These are phyloP conservation scores for Casuarina equisetifolia DNA, from an alignment of 306 rosid species.

Conservation along the genomic window DNA sequence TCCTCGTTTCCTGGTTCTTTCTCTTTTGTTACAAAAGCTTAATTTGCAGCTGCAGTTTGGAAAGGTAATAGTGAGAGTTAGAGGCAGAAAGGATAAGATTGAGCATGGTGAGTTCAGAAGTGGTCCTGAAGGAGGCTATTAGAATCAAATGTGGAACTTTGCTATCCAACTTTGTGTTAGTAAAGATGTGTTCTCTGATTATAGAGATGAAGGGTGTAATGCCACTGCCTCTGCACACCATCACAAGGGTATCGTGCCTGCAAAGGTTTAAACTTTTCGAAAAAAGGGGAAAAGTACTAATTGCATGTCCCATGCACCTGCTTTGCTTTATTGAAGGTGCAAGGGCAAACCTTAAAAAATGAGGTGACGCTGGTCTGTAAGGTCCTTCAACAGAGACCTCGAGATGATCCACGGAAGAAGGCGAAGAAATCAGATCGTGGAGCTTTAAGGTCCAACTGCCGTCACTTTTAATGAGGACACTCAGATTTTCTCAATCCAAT, in stretches of 20 bases:
- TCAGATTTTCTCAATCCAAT: constrained; percentile 32
- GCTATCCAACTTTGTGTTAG: constrained; percentile 20
- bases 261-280: no score
- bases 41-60: constrained; percentile 43
- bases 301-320: neutral
- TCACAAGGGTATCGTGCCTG: constrained; percentile 40
- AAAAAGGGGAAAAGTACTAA: no score
- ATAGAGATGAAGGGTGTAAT: constrained; percentile 76
- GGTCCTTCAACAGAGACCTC: constrained; percentile 48
- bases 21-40: constrained; percentile 70
- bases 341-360: constrained; percentile 31
- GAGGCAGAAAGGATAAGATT: constrained; percentile 53
- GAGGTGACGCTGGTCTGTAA: constrained; percentile 42
- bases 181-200: constrained; percentile 46
- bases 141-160: constrained; percentile 49
- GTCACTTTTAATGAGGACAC: constrained; percentile 38
- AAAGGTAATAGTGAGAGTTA: constrained; percentile 32
- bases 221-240: constrained; percentile 84
- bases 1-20: constrained; percentile 24
- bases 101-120: constrained; percentile 51
- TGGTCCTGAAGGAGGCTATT: constrained; percentile 47
- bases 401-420: constrained; percentile 31
- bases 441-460: constrained; percentile 48
- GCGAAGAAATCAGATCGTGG: constrained; percentile 36
- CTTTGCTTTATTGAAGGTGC: no score